Conservation (phyloP, 345 rosid genomes). For the Acer yangbiense region DNA sequence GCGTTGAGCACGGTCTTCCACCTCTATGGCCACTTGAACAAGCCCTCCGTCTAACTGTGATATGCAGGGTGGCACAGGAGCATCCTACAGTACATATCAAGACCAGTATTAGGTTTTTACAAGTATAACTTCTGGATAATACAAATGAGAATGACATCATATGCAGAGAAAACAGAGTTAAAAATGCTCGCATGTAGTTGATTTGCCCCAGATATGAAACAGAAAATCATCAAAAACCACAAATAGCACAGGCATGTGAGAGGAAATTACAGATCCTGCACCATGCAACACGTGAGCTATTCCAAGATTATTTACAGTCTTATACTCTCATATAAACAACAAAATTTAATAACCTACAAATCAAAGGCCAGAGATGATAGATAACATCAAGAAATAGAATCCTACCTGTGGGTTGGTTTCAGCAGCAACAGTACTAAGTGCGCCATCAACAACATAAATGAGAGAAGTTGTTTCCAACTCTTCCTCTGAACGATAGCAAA, state of each 20-base stretch:
- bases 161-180: neutral
- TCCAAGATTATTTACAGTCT: neutral
- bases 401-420: constrained; percentile 91
- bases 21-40: constrained; percentile 94
- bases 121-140: neutral
- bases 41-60: constrained; percentile 90
- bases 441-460: constrained; percentile 78
- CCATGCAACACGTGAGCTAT: neutral
- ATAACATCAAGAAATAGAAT: neutral
- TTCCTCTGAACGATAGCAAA: constrained; percentile 94
- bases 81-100: constrained; percentile 50
- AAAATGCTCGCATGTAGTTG: neutral
- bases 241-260: neutral
- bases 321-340: neutral
- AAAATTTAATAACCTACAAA: neutral
- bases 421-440: constrained; percentile 86
- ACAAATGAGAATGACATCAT: neutral
- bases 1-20: constrained; percentile 92
- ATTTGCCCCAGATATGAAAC: neutral
- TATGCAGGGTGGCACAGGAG: constrained; percentile 94
- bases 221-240: neutral
- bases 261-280: neutral
- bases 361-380: neutral
- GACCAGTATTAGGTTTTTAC: constrained; percentile 7
- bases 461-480: constrained; percentile 69